A percentile compares a stretch with the other conserved stretches of the same genome.
phyloP scores from a whole-genome alignment of 148 eudicot species.

The Dianthus caryophyllus region DNA sequence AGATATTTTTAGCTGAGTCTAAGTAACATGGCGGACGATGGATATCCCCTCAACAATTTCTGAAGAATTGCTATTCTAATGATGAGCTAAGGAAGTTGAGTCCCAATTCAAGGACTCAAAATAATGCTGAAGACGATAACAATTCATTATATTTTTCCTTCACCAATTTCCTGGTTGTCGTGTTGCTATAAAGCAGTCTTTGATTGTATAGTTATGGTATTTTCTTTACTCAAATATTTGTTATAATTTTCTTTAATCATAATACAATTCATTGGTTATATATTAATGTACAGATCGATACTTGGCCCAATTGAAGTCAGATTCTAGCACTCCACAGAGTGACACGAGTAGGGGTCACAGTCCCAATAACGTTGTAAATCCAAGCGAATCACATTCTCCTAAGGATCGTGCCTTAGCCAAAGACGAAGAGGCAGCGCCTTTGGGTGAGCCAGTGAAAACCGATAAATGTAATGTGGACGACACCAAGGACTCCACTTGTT shows the following conservation, averaged over 20 bases:
- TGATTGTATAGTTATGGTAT: background rate
- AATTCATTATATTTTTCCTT: too few species aligned
- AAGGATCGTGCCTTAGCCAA: slow-evolving; percentile 39
- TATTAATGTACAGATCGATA: slow-evolving; percentile 59
- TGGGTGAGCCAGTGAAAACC: slow-evolving; percentile 41
- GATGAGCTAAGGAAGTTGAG: background rate
- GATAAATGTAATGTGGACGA: slow-evolving; percentile 46
- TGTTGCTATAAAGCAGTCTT: too few species aligned
- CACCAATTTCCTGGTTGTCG: too few species aligned
- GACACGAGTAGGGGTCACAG: slow-evolving; percentile 48
- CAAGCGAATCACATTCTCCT: slow-evolving; percentile 40
- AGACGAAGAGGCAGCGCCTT: slow-evolving; percentile 40
- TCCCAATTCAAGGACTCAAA: too few species aligned
- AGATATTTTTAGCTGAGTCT: too few species aligned
- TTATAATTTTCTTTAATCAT: background rate
- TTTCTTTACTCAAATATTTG: background rate
- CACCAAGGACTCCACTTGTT: slow-evolving; percentile 44
- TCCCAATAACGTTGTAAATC: slow-evolving; percentile 42
- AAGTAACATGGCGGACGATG: too few species aligned
- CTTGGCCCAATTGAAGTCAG: slow-evolving; percentile 50
- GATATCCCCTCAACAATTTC: background rate
- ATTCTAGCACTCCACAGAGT: slow-evolving; percentile 39
- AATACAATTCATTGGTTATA: slow-evolving; percentile 17
- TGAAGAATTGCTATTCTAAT: background rate
- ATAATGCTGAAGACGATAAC: too few species aligned